Evolutionary conservation across 768 basidiomycete species (phyloP).

Genomic region (Kwoniella heveanensis): DNA sequence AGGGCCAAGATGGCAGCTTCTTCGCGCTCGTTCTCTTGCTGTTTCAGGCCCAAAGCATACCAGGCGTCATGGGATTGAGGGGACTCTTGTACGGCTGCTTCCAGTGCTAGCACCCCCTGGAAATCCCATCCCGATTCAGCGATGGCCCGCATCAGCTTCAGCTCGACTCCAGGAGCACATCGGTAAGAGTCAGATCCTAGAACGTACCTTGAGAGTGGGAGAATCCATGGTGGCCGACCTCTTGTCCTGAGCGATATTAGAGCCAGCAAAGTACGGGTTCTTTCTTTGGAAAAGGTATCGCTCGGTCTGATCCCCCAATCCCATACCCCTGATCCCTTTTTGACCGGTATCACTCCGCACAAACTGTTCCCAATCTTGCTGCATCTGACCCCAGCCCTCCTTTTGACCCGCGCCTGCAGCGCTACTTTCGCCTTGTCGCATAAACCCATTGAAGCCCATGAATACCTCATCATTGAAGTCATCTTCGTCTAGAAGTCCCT

Average conservation of each 20-base stretch:
- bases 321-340: slow-evolving; percentile 26
- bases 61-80: slow-evolving; percentile 72
- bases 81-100: slow-evolving; percentile 82
- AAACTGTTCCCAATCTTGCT: slow-evolving; percentile 43
- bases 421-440: slow-evolving; percentile 6
- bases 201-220: slow-evolving; percentile 33
- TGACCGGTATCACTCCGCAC: slow-evolving; percentile 2
- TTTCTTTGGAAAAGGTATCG: slow-evolving; percentile 51
- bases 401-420: slow-evolving; percentile 24
- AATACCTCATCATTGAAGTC: slow-evolving; percentile 44
- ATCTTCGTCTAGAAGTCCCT: slow-evolving; percentile 21
- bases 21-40: slow-evolving; percentile 97
- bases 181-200: not conserved
- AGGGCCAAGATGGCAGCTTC: slow-evolving; percentile 84
- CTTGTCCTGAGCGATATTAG: not conserved
- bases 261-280: slow-evolving; percentile 43
- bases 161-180: too few relatives aligned
- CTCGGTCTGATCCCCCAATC: slow-evolving; percentile 28
- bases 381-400: slow-evolving; percentile 44
- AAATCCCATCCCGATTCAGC: not conserved
- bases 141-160: too few relatives aligned
- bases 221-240: slow-evolving; percentile 20
- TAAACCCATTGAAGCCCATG: slow-evolving; percentile 38
- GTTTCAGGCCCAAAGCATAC: slow-evolving; percentile 92
- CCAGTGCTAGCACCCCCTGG: slow-evolving; percentile 82